Evolutionary conservation across 164 flowering plant species (phyloP).

Genomic region (Nymphaea colorata): DNA sequence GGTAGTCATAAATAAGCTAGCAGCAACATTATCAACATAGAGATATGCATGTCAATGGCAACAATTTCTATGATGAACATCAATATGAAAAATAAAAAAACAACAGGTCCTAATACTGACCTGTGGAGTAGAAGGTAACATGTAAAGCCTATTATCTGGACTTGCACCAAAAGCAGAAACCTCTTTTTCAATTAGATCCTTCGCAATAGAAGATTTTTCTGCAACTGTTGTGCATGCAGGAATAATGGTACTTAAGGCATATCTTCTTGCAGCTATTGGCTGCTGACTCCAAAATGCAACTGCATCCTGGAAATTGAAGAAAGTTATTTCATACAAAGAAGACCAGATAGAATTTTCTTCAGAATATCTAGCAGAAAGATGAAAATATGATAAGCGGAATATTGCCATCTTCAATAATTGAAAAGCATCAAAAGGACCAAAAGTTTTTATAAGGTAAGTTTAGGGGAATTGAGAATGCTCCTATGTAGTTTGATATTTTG

Average conservation of each 20-base stretch:
- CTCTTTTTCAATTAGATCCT: slow-evolving; percentile 85
- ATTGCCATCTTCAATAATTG: too few species aligned
- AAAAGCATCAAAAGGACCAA: too few species aligned
- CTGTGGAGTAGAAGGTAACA: slow-evolving; percentile 98
- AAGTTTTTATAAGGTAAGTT: too few species aligned
- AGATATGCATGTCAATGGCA: too few species aligned
- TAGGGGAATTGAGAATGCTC: too few species aligned
- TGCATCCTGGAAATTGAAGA: slow-evolving; percentile 47
- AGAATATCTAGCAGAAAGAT: too few species aligned
- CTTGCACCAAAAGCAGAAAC: slow-evolving; percentile 71
- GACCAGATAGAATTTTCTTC: background rate
- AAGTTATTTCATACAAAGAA: background rate
- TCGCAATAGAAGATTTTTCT: slow-evolving; percentile 62
- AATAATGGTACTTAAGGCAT: slow-evolving; percentile 81
- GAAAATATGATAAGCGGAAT: too few species aligned
- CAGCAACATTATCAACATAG: too few species aligned
- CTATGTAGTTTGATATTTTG: too few species aligned
- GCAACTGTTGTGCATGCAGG: slow-evolving; percentile 68
- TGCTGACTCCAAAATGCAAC: slow-evolving; percentile 92
- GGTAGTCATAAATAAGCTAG: too few species aligned
- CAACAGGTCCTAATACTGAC: slow-evolving; percentile 17
- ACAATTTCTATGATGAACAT: too few species aligned
- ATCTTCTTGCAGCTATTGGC: slow-evolving; percentile 88
- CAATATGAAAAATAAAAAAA: too few species aligned
- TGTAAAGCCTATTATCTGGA: slow-evolving; percentile 92